These are phyloP conservation scores for Citrus medica DNA, from an alignment of 345 rosid genomes.

Conservation along the genomic window DNA sequence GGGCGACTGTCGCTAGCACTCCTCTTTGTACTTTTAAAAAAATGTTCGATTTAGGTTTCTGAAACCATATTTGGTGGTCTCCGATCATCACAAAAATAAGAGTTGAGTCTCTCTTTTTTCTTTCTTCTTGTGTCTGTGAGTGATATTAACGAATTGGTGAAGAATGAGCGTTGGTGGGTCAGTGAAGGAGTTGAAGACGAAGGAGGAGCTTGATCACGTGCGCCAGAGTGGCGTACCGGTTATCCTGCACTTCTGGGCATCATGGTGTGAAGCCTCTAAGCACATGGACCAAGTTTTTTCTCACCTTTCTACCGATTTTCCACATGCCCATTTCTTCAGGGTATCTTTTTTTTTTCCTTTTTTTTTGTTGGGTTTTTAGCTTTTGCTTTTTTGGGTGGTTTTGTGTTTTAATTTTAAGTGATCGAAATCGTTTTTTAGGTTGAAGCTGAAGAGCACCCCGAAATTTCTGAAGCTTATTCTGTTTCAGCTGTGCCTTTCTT, in stretches of 20 bases:
- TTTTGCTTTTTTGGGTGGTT: not conserved
- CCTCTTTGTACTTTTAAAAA: no score
- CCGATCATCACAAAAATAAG: not conserved
- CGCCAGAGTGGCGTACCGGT: slow-evolving; percentile 49
- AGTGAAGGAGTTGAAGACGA: slow-evolving; percentile 83
- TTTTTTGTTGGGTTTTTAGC: not conserved
- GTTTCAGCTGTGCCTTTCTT: slow-evolving; percentile 90
- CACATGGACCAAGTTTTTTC: slow-evolving; percentile 98
- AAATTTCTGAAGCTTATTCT: slow-evolving; percentile 75
- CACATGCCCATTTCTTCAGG: slow-evolving; percentile 71
- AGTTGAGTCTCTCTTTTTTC: no score
- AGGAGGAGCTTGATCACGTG: slow-evolving; percentile 69
- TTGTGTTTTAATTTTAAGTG: no score
- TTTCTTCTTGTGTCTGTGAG: not conserved
- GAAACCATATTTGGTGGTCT: not conserved
- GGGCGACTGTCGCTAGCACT: no score
- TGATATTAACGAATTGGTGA: not conserved
- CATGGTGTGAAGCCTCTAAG: slow-evolving; percentile 99
- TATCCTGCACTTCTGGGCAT: slow-evolving; percentile 90
- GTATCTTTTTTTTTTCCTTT: slow-evolving; percentile 24
- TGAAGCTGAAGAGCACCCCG: slow-evolving; percentile 97
- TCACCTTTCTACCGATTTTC: slow-evolving; percentile 90
- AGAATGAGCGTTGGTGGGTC: slow-evolving; percentile 70
- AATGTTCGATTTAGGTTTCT: not conserved
- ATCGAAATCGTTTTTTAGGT: slow-evolving; percentile 47